Evolutionary conservation across 768 basidiomycete species (phyloP).

Genomic region (Hysterangium stoloniferum): DNA sequence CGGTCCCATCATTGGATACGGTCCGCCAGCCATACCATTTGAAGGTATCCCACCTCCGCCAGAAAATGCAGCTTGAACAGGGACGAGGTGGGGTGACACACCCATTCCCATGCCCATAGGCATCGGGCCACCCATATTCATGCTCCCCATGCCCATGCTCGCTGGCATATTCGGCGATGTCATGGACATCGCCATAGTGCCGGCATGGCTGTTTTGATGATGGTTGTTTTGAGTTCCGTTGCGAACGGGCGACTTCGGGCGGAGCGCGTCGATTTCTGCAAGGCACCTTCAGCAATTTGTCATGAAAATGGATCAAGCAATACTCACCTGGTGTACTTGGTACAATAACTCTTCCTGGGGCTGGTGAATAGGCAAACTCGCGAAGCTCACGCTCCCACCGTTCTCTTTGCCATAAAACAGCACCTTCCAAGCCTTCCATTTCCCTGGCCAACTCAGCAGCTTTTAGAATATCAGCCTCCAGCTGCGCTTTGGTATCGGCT

Average conservation of each 20-base stretch:
- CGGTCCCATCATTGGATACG: slow-evolving; percentile 10
- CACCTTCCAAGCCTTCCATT: slow-evolving; percentile 24
- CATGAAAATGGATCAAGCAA: slow-evolving; percentile 6
- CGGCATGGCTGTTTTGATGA: slow-evolving; percentile 5
- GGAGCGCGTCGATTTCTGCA: slow-evolving; percentile 69
- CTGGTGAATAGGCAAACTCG: slow-evolving; percentile 29
- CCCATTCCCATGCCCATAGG: slow-evolving; percentile 14
- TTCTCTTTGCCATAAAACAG: slow-evolving; percentile 51
- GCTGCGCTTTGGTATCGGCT: neutral
- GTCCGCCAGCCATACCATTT: neutral
- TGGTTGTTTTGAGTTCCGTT: slow-evolving; percentile 22
- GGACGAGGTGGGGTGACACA: slow-evolving; percentile 19
- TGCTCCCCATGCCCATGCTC: slow-evolving; percentile 1
- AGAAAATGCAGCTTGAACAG: neutral
- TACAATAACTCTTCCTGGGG: slow-evolving; percentile 52
- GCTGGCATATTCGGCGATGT: slow-evolving; percentile 6
- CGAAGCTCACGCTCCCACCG: slow-evolving; percentile 56
- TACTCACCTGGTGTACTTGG: slow-evolving; percentile 47
- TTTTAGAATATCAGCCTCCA: neutral
- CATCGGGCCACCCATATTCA: slow-evolving; percentile 12
- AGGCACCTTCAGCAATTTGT: slow-evolving; percentile 13
- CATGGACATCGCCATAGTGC: slow-evolving; percentile 8
- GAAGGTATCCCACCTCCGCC: neutral
- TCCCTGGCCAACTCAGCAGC: slow-evolving; percentile 13
- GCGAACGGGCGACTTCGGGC: slow-evolving; percentile 78